Percentiles rank a stretch among this genome's conserved stretches.
phyloP scores from a whole-genome alignment of 2,329 filamentous ascomycete genomes.

The Orbilia blumenaviensis region DNA sequence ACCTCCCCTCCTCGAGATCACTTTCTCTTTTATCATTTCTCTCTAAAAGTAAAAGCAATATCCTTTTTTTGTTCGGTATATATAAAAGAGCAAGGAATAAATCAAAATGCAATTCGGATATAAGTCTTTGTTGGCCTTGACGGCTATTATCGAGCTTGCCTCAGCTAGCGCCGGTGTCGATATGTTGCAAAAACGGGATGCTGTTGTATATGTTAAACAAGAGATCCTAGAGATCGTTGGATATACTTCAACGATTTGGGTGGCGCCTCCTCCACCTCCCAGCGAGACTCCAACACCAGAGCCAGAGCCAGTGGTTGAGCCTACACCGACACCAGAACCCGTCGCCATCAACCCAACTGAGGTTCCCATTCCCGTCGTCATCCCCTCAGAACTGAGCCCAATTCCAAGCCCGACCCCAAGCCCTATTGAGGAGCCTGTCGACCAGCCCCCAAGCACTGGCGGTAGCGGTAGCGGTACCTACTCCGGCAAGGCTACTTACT shows the following conservation, averaged over 20 bases:
- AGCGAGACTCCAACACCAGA: slow-evolving; percentile 21
- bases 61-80: not conserved
- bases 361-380: not conserved
- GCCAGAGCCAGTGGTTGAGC: slow-evolving; percentile 1
- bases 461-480: not conserved
- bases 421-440: slow-evolving; percentile 20
- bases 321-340: not conserved
- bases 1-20: not conserved
- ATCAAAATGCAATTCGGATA: slow-evolving; percentile 45
- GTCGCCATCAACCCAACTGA: slow-evolving; percentile 59
- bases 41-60: not conserved
- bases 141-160: slow-evolving; percentile 33
- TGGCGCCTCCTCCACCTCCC: slow-evolving; percentile 44
- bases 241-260: slow-evolving; percentile 50
- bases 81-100: not conserved
- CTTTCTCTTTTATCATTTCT: not conserved
- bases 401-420: slow-evolving; percentile 56
- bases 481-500: slow-evolving; percentile 55
- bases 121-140: slow-evolving; percentile 28
- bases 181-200: slow-evolving; percentile 43
- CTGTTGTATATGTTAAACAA: slow-evolving; percentile 50
- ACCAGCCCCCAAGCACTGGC: not conserved
- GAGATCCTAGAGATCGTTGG: slow-evolving; percentile 49
- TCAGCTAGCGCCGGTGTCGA: slow-evolving; percentile 22
- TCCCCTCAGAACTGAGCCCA: slow-evolving; percentile 61